Evolutionary conservation across 2,329 filamentous ascomycete species (phyloP).

Genomic region (Sclerotinia trifoliorum): DNA sequence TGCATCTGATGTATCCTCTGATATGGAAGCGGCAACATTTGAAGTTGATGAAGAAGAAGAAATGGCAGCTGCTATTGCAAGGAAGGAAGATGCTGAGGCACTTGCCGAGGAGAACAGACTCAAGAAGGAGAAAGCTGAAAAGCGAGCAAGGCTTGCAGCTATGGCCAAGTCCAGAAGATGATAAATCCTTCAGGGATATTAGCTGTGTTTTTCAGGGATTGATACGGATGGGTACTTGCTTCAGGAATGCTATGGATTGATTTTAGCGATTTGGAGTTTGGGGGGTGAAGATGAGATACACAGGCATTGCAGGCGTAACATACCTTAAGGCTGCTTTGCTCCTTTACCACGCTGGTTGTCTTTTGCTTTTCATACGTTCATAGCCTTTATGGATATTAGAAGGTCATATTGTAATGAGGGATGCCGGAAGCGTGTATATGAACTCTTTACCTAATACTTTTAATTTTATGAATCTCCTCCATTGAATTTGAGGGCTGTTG

Average conservation of each 20-base stretch:
- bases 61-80: constrained; percentile 59
- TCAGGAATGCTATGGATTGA: constrained; percentile 12
- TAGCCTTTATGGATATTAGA: constrained; percentile 15
- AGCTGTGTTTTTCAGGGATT: constrained; percentile 7
- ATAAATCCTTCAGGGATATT: background rate
- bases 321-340: constrained; percentile 9
- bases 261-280: constrained; percentile 25
- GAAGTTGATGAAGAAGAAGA: constrained; percentile 73
- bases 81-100: constrained; percentile 65
- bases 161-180: constrained; percentile 35
- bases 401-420: background rate
- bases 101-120: constrained; percentile 60
- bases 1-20: constrained; percentile 65
- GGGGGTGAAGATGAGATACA: constrained; percentile 8
- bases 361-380: constrained; percentile 3
- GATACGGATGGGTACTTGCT: constrained; percentile 11
- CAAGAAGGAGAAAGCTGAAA: constrained; percentile 62
- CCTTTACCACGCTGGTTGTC: background rate
- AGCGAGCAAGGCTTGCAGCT: constrained; percentile 36
- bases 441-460: constrained; percentile 2
- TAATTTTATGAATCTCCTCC: background rate
- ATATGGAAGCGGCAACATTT: constrained; percentile 75
- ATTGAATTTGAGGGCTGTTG: background rate
- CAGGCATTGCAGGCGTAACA: constrained; percentile 24
- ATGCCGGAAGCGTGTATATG: constrained; percentile 2